Percentiles rank a stretch among this genome's conserved stretches.
phyloP scores from a whole-genome alignment of 805 yeast genomes.

The Suhomyces faveliae region DNA sequence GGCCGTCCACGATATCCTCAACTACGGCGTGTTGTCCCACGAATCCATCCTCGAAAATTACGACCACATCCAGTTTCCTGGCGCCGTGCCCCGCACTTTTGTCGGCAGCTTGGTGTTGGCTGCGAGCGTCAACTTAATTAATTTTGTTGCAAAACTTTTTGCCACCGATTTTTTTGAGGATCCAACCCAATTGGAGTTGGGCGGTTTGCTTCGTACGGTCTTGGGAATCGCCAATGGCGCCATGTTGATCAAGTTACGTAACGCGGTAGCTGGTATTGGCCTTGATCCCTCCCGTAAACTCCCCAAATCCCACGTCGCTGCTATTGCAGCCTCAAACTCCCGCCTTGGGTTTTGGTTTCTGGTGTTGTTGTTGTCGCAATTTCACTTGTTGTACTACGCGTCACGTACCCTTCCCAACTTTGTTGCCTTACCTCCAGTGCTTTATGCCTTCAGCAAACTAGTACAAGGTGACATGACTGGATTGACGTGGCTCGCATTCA shows the following conservation, averaged over 20 bases:
- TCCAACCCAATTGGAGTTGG: slow-evolving; percentile 34
- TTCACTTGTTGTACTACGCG: slow-evolving; percentile 78
- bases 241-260: slow-evolving; percentile 52
- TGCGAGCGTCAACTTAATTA: slow-evolving; percentile 38
- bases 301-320: neutral
- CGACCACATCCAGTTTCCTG: slow-evolving; percentile 82
- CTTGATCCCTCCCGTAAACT: neutral
- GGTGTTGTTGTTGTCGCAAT: slow-evolving; percentile 61
- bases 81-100: slow-evolving; percentile 85
- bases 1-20: slow-evolving; percentile 78
- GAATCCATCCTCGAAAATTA: slow-evolving; percentile 39
- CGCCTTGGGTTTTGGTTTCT: slow-evolving; percentile 56
- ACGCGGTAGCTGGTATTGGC: slow-evolving; percentile 17
- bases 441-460: slow-evolving; percentile 50
- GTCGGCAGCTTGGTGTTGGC: slow-evolving; percentile 65
- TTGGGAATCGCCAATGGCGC: slow-evolving; percentile 63
- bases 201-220: slow-evolving; percentile 52
- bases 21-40: slow-evolving; percentile 50
- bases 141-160: slow-evolving; percentile 12
- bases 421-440: slow-evolving; percentile 72
- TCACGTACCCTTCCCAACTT: slow-evolving; percentile 88
- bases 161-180: slow-evolving; percentile 21
- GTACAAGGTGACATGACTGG: slow-evolving; percentile 49
- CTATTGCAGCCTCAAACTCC: neutral
- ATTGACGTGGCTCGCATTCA: slow-evolving; percentile 55